These are phyloP conservation scores for Ananas comosus DNA, from an alignment of 176 grass and related monocot species.

Conservation along the genomic window DNA sequence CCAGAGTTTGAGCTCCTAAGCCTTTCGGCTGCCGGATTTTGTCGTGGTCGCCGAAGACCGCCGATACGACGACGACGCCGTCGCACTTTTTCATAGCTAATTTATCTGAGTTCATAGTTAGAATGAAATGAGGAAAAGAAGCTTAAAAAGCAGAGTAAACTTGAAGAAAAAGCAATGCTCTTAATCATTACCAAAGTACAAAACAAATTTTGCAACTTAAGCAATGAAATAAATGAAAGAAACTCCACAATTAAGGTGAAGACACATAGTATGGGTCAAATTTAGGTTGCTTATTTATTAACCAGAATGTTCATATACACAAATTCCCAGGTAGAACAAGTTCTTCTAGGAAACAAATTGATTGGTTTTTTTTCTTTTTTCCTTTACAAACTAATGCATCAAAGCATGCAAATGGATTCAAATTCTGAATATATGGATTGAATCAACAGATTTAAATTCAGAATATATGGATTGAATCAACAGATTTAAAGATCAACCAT, in stretches of 20 bases:
- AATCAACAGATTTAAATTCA: no score
- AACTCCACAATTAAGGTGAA: background rate
- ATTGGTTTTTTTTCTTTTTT: background rate
- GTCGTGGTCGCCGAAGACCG: constrained; percentile 75
- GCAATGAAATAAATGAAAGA: constrained; percentile 1
- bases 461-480: no score
- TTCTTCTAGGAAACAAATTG: background rate
- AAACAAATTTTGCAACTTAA: constrained; percentile 15
- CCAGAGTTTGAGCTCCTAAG: constrained; percentile 36
- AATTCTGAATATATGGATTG: no score
- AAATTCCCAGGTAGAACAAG: background rate
- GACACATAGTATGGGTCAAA: background rate
- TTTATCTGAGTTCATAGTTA: constrained; percentile 35
- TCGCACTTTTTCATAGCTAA: constrained; percentile 58
- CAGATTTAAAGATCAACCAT: no score
- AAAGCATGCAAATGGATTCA: no score
- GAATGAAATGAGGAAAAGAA: constrained; percentile 1
- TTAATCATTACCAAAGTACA: constrained; percentile 18
- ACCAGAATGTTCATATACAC: no score
- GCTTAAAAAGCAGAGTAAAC: background rate
- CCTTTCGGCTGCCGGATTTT: constrained; percentile 86
- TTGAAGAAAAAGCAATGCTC: background rate
- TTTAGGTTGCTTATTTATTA: no score
- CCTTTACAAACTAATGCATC: no score
- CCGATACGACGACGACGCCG: constrained; percentile 63